phyloP scores from a whole-genome alignment of 257 asterid genomes.

The Rhazya stricta region DNA sequence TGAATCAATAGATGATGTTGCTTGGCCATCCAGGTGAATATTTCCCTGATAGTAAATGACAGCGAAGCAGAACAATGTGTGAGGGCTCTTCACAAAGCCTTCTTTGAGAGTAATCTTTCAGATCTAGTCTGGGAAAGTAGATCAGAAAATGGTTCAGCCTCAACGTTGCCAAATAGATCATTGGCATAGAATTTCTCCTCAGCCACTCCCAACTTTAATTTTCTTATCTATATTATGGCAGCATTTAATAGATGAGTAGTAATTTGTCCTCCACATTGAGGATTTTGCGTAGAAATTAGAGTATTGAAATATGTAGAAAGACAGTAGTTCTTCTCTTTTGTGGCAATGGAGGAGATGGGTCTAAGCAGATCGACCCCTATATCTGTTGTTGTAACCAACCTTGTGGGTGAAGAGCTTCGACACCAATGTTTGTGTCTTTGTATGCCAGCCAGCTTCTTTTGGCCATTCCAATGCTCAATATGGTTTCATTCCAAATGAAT shows the following conservation, averaged over 20 bases:
- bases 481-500: too few species aligned
- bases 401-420: not conserved
- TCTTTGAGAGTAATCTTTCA: constrained; percentile 58
- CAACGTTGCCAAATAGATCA: not conserved
- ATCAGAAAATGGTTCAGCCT: constrained; percentile 37
- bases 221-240: too few species aligned
- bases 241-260: not conserved
- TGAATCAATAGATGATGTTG: not conserved
- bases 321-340: too few species aligned
- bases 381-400: not conserved
- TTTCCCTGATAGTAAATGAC: constrained; percentile 74
- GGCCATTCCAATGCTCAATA: too few species aligned
- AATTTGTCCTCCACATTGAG: not conserved
- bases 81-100: constrained; percentile 65
- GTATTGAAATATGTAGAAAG: too few species aligned
- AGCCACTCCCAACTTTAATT: not conserved
- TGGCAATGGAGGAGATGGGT: not conserved
- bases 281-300: too few species aligned
- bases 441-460: not conserved
- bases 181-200: constrained; percentile 9
- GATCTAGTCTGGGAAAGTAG: constrained; percentile 28
- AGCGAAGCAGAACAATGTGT: constrained; percentile 76
- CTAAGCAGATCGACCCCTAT: not conserved
- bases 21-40: constrained; percentile 43
- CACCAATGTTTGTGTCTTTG: not conserved